Evolutionary conservation across 768 basidiomycete genomes (phyloP).

Genomic region (Kwoniella botswanensis): DNA sequence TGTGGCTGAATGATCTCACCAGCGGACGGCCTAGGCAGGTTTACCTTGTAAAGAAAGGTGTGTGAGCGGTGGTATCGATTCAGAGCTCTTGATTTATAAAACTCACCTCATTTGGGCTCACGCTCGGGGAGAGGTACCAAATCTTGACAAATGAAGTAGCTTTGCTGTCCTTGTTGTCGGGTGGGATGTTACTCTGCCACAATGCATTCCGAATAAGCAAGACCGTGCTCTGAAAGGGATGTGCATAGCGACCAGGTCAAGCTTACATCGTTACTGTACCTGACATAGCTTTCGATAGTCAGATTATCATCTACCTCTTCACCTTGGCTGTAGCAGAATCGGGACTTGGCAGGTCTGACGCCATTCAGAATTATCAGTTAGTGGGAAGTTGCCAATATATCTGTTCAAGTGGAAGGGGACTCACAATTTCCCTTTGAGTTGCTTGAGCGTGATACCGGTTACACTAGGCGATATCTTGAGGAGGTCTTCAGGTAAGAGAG

Average conservation of each 20-base stretch:
- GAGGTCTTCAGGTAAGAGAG: neutral
- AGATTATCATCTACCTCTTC: neutral
- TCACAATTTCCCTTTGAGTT: neutral
- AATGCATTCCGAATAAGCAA: neutral
- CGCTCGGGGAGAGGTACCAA: neutral
- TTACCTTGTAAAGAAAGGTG: neutral
- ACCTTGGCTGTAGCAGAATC: neutral
- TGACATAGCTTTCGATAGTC: neutral
- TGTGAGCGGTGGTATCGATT: neutral
- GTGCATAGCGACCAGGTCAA: neutral
- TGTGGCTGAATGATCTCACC: neutral
- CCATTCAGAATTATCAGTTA: neutral
- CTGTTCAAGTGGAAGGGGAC: neutral
- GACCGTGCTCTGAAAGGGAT: neutral
- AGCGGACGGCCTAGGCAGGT: too few relatives aligned
- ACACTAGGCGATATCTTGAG: neutral
- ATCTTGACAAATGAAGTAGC: neutral
- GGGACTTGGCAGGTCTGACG: neutral
- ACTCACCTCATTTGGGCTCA: neutral
- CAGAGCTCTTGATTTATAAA: neutral
- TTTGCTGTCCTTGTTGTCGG: neutral
- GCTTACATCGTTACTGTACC: neutral
- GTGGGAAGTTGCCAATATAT: neutral
- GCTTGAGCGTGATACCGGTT: neutral
- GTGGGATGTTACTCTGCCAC: neutral